Evolutionary conservation across 148 eudicot species (phyloP).

Genomic region (Persicaria maculosa): DNA sequence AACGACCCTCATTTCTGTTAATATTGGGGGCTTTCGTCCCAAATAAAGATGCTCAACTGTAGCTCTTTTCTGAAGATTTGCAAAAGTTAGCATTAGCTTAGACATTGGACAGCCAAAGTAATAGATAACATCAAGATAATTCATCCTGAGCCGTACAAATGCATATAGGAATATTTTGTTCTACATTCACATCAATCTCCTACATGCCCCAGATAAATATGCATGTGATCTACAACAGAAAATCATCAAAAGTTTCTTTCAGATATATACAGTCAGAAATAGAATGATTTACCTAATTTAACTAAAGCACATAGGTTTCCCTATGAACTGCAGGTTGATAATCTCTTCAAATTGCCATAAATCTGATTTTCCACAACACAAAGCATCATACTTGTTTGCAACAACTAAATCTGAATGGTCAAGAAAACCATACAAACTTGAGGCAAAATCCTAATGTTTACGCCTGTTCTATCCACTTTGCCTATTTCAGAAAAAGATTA

Average conservation of each 20-base stretch:
- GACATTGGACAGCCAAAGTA: background rate
- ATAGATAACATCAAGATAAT: background rate
- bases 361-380: background rate
- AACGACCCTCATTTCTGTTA: conserved; percentile 85
- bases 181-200: background rate
- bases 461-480: background rate
- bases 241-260: background rate
- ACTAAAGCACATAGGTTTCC: background rate
- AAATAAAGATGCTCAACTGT: conserved; percentile 64
- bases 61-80: conserved; percentile 35
- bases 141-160: background rate
- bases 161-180: background rate
- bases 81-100: background rate
- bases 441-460: background rate
- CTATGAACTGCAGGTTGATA: background rate
- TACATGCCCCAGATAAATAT: background rate
- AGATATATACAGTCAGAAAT: background rate
- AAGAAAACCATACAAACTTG: background rate
- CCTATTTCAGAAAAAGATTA: background rate
- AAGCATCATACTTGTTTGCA: background rate
- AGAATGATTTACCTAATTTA: background rate
- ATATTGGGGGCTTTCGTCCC: conserved; percentile 83
- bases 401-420: background rate
- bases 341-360: background rate
- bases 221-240: background rate